Percentiles rank a stretch among this genome's conserved stretches.
Evolutionary conservation across 306 rosid species (phyloP).

Genomic region (Amphicarpaea edgeworthii): DNA sequence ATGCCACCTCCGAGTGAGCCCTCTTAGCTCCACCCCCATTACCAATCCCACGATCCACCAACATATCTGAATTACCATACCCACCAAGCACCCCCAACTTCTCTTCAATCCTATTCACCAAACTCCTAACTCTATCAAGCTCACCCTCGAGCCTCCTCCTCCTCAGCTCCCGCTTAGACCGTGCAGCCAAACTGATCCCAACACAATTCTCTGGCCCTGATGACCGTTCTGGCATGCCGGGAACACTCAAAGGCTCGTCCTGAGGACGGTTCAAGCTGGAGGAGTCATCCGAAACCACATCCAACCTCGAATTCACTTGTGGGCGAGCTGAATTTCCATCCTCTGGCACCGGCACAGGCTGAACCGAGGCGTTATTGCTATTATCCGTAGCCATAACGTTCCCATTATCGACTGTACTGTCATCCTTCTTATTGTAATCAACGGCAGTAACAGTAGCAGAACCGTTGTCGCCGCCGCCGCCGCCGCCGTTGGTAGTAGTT

Average conservation of each 20-base stretch:
- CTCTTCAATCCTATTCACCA: conserved; percentile 77
- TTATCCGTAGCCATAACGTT: conserved; percentile 35
- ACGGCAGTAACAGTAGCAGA: conserved; percentile 8
- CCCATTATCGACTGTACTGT: conserved; percentile 11
- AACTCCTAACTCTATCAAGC: conserved; percentile 66
- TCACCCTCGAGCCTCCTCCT: conserved; percentile 69
- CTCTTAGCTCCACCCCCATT: conserved; percentile 62
- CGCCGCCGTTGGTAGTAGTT: neutral
- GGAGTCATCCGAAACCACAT: conserved; percentile 57
- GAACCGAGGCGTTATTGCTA: conserved; percentile 37
- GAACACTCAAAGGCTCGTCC: conserved; percentile 43
- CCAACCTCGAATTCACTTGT: conserved; percentile 47
- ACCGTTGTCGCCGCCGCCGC: conserved; percentile 15
- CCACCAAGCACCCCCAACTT: conserved; percentile 67
- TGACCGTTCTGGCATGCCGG: conserved; percentile 47
- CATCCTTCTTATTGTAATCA: neutral
- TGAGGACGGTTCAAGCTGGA: conserved; percentile 51
- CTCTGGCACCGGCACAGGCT: conserved; percentile 40
- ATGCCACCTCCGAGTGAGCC: conserved; percentile 70
- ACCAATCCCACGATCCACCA: conserved; percentile 47
- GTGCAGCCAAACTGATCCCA: conserved; percentile 47
- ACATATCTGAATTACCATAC: conserved; percentile 47
- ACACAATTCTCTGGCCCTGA: conserved; percentile 53
- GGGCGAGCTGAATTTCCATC: conserved; percentile 55
- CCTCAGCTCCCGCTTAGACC: conserved; percentile 67